Base-by-base conservation (phyloP, 2,329 filamentous ascomycete species). In the Scopulariopsis brevicaulis region DNA sequence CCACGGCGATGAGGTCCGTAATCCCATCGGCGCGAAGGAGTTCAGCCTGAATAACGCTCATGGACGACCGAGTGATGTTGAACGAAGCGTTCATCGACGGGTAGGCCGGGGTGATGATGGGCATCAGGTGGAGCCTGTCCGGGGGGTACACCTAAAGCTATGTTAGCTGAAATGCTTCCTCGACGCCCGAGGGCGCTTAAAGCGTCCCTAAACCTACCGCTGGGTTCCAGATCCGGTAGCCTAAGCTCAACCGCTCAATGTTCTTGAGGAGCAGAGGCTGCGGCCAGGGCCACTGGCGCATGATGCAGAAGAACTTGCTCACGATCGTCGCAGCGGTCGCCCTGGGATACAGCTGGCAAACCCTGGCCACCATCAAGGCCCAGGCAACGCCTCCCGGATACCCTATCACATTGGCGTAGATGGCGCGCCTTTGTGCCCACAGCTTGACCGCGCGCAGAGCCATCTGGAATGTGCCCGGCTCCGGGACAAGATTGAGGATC, bases 41-140 rank as follows among this genome's bases (percentile, higher is more conserved):
- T 68, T 99, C 94, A 53, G 85, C 81, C 63, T 90, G 82, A 66
- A 99, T 91, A 55, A 96, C 84, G 7, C 82, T 77, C 75, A 91
- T 90, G 1, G 91, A 95, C 1, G 93, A 97, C 63, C 83, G 78
- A 3, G 89, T 92, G 60, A 99, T 86, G 66, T 96, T 97, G 75
- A 96, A 94, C 0, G 94, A 97, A 1, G 94, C 87, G 70, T 94
- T 97, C 92, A 96, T 97, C 55, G 91, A 95, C 2, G 94, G 94
- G 69, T 96, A 97, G 1, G 94, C 92, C 1, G 94, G 94, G 1
- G 94, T 99, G 67, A 99, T 97, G 71, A 99, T 90, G 32, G 94
- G 94, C 94, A 99, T 99, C 56, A 96, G 77, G 71, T 97, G 93
- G 63, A 84, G 89, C 51, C 83, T 82, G 70, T 97, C 94, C 58